Evolutionary conservation across 768 basidiomycete species (phyloP), one percentile per base, ranked within the genome.

Genomic region (Lactarius deliciosus): DNA sequence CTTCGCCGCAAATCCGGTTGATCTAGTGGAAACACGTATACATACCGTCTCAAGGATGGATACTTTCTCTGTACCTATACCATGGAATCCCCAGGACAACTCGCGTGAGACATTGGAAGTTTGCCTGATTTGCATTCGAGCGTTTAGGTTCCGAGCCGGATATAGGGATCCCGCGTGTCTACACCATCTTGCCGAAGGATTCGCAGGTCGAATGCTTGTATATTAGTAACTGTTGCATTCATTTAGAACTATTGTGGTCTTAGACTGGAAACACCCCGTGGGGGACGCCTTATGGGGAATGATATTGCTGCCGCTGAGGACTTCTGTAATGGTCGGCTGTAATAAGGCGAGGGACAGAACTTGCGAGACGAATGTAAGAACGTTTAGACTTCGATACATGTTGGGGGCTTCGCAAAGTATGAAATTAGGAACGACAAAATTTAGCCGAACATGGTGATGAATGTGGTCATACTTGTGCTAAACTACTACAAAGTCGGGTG

Each of bases 11-110:
- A 20, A 47, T 50, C 50, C 50, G 34, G 41, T 43, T 59, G 47
- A 56, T 30, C 55, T 40, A 28, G 32, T 28, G 34, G 32, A 57
- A 38, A 55, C 36, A 28, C 40, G 43, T 47, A 38, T 61, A 47
- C 47, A 62, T 57, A 50, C 36, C 7, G 30, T 38, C 62, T 41
- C 41, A n/a, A 28, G 55, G 56, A 30, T 57, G 65, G 56, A 53
- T 34, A 25, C 45, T 6, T 60, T 66, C 54, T 40, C 32, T 66
- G 56, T 66, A 57, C 50, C 60, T 62, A 66, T 62, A 30, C 57
- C 45, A 57, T 58, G 41, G 65, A 56, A 66, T 45, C 36, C 45
- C 53, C 59, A 60, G 25, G 45, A 34, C 43, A 62, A 50, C 45
- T 22, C 43, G 40, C 30, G 55, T 7, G 15, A 45, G 6, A 34